phyloP scores from a whole-genome alignment of 805 yeast species.

The Saturnispora quitensis region DNA sequence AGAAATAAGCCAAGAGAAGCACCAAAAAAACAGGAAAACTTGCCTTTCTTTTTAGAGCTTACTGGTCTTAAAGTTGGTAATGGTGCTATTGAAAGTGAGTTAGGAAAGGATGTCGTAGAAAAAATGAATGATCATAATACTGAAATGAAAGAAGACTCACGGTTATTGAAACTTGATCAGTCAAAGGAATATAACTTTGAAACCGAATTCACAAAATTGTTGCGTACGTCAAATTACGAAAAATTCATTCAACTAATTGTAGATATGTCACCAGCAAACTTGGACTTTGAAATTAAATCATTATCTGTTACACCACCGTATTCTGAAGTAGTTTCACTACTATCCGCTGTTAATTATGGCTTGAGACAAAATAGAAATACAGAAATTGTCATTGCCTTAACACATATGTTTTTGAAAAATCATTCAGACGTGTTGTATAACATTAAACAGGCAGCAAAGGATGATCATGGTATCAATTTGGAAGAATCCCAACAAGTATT shows the following conservation, averaged over 20 bases:
- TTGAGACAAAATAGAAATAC: slow-evolving; percentile 46
- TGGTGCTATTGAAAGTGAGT: slow-evolving; percentile 46
- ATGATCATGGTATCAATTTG: slow-evolving; percentile 11
- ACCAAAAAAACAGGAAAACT: slow-evolving; percentile 71
- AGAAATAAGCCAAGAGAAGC: slow-evolving; percentile 88
- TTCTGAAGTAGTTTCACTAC: slow-evolving; percentile 53
- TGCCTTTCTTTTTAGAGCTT: slow-evolving; percentile 71
- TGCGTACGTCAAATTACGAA: slow-evolving; percentile 49
- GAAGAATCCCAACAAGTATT: slow-evolving; percentile 27
- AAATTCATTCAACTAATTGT: slow-evolving; percentile 49
- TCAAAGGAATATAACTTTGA: slow-evolving; percentile 45
- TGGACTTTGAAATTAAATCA: slow-evolving; percentile 84
- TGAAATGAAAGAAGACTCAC: slow-evolving; percentile 18
- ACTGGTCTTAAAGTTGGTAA: slow-evolving; percentile 64
- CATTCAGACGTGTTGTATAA: slow-evolving; percentile 71
- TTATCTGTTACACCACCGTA: slow-evolving; percentile 58
- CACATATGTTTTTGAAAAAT: slow-evolving; percentile 59
- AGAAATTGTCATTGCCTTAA: slow-evolving; percentile 77
- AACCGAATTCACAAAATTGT: slow-evolving; percentile 57
- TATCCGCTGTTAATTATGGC: slow-evolving; percentile 59
- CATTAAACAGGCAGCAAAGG: slow-evolving; percentile 13
- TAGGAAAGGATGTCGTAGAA: slow-evolving; percentile 19
- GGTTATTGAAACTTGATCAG: slow-evolving; percentile 28
- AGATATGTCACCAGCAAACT: slow-evolving; percentile 59
- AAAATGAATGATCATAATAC: slow-evolving; percentile 21